Base-by-base conservation (phyloP, 768 basidiomycete species). In the Coprinopsis marcescibilis region DNA sequence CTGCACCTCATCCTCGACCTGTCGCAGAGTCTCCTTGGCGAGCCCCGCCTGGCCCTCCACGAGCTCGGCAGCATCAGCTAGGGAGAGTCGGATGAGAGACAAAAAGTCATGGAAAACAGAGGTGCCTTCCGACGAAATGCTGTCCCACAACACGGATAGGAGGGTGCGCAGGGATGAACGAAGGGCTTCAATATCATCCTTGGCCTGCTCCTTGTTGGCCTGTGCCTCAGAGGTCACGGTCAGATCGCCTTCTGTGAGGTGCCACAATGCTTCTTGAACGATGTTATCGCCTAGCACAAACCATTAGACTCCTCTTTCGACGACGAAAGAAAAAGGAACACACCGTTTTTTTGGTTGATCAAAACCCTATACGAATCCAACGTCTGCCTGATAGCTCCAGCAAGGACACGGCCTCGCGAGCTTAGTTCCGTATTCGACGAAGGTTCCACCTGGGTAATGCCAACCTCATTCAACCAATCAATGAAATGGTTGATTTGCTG, bases 181-280 rank as follows among this genome's bases (percentile, higher is more conserved):
- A 19, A 85, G 53, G 29, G 73, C 71, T 2, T 71, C 54, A 42
- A 78, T 58, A 43, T 88, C 85, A 0, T 65, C 60, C 0, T 68
- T 58, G 0, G 72, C 78, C 38, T 79, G 68, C 20, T 75, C 71
- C 5, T 65, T 60, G 41, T 75, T 65, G 21, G 63, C 59, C 25
- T 65, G 40, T 4, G 62, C 56, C 24, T 75, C 57, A 3, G 62
- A 57, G 3, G 72, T 66, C 1, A 62, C 57, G 13, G 65, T 58
- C 27, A 78, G 46, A 48, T 85, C 78, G 19, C 74, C 76, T 53
- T 80, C 66, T 3, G 71, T 66, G 25, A 88, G 63, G 53, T 85
- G 79, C 76, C 78, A 86, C 29, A 85, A 61, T 4, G 79, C 77
- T 49, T 81, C 65, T 56, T 89, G 85, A 1, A 87, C 57, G 36